Evolutionary conservation across 768 basidiomycete species (phyloP).

Genomic region (Krasilnikovozyma curviuscula): DNA sequence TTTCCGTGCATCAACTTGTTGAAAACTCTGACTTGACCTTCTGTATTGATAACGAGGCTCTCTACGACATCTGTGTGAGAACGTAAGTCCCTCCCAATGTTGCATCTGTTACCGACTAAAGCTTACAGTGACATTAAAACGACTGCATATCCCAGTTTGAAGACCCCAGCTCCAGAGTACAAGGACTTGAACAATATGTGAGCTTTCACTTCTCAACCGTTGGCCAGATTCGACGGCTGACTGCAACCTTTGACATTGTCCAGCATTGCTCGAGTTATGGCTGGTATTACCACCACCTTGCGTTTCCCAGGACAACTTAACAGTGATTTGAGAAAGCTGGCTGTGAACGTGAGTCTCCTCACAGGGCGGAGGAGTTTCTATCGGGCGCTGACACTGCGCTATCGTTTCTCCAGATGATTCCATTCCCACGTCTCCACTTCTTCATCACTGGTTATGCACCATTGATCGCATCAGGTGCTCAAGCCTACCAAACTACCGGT

Average conservation of each 20-base stretch:
- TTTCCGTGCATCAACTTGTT: conserved; percentile 94
- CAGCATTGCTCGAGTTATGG: conserved; percentile 37
- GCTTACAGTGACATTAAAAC: no score
- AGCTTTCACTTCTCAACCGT: conserved; percentile 46
- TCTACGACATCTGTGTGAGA: conserved; percentile 97
- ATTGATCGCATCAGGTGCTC: conserved; percentile 34
- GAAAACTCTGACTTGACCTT: conserved; percentile 99
- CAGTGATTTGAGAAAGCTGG: conserved; percentile 82
- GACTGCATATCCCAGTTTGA: no score
- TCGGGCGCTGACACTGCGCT: neutral
- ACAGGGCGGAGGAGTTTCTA: neutral
- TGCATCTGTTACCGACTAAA: no score
- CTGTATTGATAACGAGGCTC: conserved; percentile 98
- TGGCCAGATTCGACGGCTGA: neutral
- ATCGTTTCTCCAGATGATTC: conserved; percentile 36
- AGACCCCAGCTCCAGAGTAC: conserved; percentile 85
- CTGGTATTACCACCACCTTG: conserved; percentile 92
- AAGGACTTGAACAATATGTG: conserved; percentile 98
- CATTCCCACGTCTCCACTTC: conserved; percentile 98
- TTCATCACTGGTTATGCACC: conserved; percentile 73
- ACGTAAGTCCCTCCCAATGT: no score
- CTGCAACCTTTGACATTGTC: neutral
- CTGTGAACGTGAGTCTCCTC: conserved; percentile 8
- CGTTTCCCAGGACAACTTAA: conserved; percentile 99
- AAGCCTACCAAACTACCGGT: conserved; percentile 87